These are phyloP conservation scores for Ascochyta fabae DNA, from an alignment of 2,329 filamentous ascomycete genomes.

Conservation along the genomic window DNA sequence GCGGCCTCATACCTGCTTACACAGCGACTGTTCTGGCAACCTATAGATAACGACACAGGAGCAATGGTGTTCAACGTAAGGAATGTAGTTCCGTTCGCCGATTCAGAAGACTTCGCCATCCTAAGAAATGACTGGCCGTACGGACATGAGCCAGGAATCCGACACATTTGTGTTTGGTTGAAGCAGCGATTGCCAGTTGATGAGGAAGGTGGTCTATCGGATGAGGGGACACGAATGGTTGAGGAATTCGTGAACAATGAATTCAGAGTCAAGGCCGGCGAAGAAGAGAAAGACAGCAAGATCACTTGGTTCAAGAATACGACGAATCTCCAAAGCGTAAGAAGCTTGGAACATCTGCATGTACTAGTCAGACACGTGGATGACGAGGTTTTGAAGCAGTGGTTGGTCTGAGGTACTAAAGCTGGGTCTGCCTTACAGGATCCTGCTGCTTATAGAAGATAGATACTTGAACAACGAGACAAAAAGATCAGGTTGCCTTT, in stretches of 20 bases:
- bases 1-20: constrained; percentile 64
- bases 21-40: constrained; percentile 61
- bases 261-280: constrained; percentile 54
- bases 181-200: constrained; percentile 46
- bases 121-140: constrained; percentile 71
- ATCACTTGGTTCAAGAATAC: constrained; percentile 72
- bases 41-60: constrained; percentile 20
- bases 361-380: constrained; percentile 73
- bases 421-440: background rate
- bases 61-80: constrained; percentile 50
- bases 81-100: constrained; percentile 60
- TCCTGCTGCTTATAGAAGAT: background rate
- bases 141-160: constrained; percentile 60
- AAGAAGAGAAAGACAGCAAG: constrained; percentile 51
- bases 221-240: constrained; percentile 36
- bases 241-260: constrained; percentile 46
- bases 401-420: constrained; percentile 2
- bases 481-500: background rate
- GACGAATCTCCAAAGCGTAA: constrained; percentile 65
- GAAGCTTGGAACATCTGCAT: constrained; percentile 76
- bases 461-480: background rate
- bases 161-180: constrained; percentile 64
- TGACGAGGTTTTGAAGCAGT: constrained; percentile 53
- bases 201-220: constrained; percentile 40
- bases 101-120: constrained; percentile 62